Evolutionary conservation across 176 grass and related monocot genomes (phyloP).

Genomic region (Typha latifolia): DNA sequence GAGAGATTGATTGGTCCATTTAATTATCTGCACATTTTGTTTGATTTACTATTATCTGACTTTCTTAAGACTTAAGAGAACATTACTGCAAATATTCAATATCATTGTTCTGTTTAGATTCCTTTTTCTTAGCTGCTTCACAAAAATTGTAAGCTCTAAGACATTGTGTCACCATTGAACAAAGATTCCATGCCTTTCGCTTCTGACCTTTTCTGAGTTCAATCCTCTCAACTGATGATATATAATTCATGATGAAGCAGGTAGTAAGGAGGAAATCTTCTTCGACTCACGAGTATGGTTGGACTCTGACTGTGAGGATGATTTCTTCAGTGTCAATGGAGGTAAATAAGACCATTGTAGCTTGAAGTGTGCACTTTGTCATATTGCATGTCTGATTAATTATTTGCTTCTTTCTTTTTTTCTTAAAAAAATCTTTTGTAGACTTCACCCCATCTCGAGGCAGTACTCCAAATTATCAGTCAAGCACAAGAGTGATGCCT

Average conservation of each 20-base stretch:
- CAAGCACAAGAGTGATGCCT: constrained; percentile 33
- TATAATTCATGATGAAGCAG: constrained; percentile 12
- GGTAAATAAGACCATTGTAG: constrained; percentile 28
- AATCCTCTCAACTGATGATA: too few species aligned
- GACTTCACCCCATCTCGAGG: constrained; percentile 95
- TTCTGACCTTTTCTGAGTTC: too few species aligned
- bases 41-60: too few species aligned
- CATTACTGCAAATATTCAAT: too few species aligned
- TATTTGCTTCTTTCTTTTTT: constrained; percentile 7
- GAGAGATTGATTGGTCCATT: too few species aligned
- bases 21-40: too few species aligned
- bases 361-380: neutral
- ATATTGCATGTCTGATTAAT: neutral
- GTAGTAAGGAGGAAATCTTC: constrained; percentile 80
- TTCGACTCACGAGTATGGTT: constrained; percentile 71
- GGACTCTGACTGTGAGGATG: constrained; percentile 90
- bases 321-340: constrained; percentile 97
- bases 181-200: too few species aligned
- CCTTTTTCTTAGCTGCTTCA: too few species aligned
- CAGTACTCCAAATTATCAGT: constrained; percentile 54
- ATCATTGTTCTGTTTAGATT: too few species aligned
- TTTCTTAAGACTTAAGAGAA: too few species aligned
- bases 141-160: too few species aligned
- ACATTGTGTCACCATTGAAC: too few species aligned
- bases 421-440: constrained; percentile 16